Evolutionary conservation across 225 moss, liverwort and hornwort species (phyloP).

Genomic region (Marchantia polymorpha): DNA sequence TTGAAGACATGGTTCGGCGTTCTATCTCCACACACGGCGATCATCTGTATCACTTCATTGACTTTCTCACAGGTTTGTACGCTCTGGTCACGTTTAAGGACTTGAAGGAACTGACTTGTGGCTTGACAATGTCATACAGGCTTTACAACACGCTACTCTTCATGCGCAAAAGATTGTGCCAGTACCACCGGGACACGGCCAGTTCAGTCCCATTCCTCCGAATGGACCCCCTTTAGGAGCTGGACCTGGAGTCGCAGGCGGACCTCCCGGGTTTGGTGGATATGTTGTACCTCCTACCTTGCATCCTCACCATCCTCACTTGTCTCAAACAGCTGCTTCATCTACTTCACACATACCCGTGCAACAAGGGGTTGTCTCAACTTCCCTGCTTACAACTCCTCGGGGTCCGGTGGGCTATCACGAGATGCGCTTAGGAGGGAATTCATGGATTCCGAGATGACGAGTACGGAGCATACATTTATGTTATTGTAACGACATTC

Average conservation of each 20-base stretch:
- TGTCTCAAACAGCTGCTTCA: slow-evolving; percentile 73
- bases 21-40: no score
- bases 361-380: slow-evolving; percentile 75
- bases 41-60: no score
- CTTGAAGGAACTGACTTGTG: slow-evolving; percentile 16
- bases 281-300: slow-evolving; percentile 77
- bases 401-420: slow-evolving; percentile 83
- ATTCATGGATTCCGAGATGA: slow-evolving; percentile 87
- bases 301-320: slow-evolving; percentile 80
- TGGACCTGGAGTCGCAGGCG: slow-evolving; percentile 64
- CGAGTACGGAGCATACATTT: background rate
- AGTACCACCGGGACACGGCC: slow-evolving; percentile 68
- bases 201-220: slow-evolving; percentile 64
- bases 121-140: slow-evolving; percentile 47
- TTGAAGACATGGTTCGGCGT: no score
- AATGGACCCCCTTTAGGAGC: slow-evolving; percentile 65
- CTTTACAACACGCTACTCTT: slow-evolving; percentile 75
- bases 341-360: slow-evolving; percentile 67
- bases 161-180: slow-evolving; percentile 72
- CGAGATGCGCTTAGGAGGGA: slow-evolving; percentile 65
- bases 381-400: slow-evolving; percentile 78
- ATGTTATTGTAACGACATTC: background rate
- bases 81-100: no score
- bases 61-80: no score
- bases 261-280: slow-evolving; percentile 89